Evolutionary conservation across 2,329 filamentous ascomycete species (phyloP).

Genomic region (Aquanectria penicillioides): DNA sequence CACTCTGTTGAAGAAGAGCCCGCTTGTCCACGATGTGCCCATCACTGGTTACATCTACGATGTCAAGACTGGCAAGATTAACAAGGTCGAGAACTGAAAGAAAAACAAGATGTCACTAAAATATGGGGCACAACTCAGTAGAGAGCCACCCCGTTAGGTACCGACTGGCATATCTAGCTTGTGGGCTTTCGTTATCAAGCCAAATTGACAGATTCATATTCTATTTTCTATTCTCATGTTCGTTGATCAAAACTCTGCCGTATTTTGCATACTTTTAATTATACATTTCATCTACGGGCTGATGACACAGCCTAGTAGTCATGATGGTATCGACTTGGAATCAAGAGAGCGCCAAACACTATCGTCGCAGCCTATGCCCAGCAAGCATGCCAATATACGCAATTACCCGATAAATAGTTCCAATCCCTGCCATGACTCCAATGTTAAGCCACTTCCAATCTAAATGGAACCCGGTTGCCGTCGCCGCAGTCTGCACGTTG

Average conservation of each 20-base stretch:
- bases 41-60: conserved; percentile 83
- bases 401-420: conserved; percentile 55
- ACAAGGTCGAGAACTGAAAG: conserved; percentile 33
- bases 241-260: no score
- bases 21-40: conserved; percentile 69
- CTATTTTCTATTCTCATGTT: no score
- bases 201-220: no score
- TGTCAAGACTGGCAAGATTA: conserved; percentile 73
- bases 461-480: conserved; percentile 56
- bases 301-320: no score
- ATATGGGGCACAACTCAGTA: no score
- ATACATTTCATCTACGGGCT: no score
- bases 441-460: conserved; percentile 57
- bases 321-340: no score
- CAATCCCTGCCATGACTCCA: conserved; percentile 54
- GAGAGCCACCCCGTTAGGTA: no score
- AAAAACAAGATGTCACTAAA: not conserved
- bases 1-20: conserved; percentile 65
- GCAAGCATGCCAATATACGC: conserved; percentile 46
- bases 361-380: conserved; percentile 36
- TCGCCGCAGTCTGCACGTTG: conserved; percentile 56
- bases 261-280: no score
- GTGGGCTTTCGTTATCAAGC: no score
- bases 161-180: no score
- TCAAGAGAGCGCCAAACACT: not conserved